Conservation (phyloP, 805 yeast species). For the Jamesozyma lodderae region DNA sequence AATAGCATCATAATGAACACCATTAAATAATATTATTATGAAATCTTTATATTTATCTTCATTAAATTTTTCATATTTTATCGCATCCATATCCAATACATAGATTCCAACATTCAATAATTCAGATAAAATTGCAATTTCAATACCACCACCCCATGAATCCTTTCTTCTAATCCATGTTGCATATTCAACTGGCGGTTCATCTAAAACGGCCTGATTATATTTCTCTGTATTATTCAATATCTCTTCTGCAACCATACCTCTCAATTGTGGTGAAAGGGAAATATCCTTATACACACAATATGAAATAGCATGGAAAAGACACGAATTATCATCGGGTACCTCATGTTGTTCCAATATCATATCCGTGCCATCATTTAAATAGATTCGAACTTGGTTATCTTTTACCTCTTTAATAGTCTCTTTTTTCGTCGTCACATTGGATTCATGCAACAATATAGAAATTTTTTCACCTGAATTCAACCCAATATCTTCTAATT, state of each 20-base stretch:
- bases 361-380: slow-evolving; percentile 15
- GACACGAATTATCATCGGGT: slow-evolving; percentile 72
- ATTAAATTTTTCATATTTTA: slow-evolving; percentile 46
- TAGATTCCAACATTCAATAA: slow-evolving; percentile 43
- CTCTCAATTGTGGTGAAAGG: slow-evolving; percentile 41
- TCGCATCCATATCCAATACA: slow-evolving; percentile 58
- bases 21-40: slow-evolving; percentile 53
- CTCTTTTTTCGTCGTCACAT: neutral
- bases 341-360: slow-evolving; percentile 45
- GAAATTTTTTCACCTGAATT: slow-evolving; percentile 52
- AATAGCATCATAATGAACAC: slow-evolving; percentile 65
- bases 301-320: slow-evolving; percentile 57
- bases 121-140: slow-evolving; percentile 51
- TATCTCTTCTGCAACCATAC: slow-evolving; percentile 42
- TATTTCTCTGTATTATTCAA: slow-evolving; percentile 36
- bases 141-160: slow-evolving; percentile 84
- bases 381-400: slow-evolving; percentile 9
- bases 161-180: slow-evolving; percentile 51
- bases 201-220: slow-evolving; percentile 50
- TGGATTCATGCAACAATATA: neutral
- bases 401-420: slow-evolving; percentile 1
- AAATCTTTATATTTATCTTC: slow-evolving; percentile 35
- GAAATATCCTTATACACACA: slow-evolving; percentile 38
- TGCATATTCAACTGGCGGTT: slow-evolving; percentile 39
- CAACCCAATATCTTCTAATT: slow-evolving; percentile 38